phyloP scores from a whole-genome alignment of 192 early-diverging fungal genomes.

The Cladochytrium replicatum region DNA sequence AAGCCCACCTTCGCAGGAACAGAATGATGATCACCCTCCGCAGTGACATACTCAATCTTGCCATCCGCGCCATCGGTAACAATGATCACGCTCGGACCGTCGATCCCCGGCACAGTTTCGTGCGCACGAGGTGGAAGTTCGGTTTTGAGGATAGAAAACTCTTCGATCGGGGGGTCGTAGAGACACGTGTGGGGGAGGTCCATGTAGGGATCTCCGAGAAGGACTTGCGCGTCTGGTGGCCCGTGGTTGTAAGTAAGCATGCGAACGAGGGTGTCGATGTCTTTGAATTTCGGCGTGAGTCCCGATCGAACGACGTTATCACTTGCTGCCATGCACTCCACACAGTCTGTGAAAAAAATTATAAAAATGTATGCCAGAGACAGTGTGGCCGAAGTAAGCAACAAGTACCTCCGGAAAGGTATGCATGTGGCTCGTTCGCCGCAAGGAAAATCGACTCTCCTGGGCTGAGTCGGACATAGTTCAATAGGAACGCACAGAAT shows the following conservation, averaged over 20 bases:
- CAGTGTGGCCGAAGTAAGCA: neutral
- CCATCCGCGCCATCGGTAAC: conserved; percentile 67
- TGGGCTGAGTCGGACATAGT: conserved; percentile 67
- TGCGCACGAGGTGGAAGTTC: conserved; percentile 27
- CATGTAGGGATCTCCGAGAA: conserved; percentile 50
- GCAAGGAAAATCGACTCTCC: conserved; percentile 92
- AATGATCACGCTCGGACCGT: conserved; percentile 80
- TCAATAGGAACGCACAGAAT: conserved; percentile 82
- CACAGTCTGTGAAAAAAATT: conserved; percentile 56
- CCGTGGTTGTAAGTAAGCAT: conserved; percentile 90
- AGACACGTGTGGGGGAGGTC: conserved; percentile 40
- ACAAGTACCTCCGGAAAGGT: conserved; percentile 70
- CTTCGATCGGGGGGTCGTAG: conserved; percentile 95
- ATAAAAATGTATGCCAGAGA: conserved; percentile 12
- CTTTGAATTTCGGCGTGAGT: conserved; percentile 94
- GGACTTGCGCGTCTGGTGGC: conserved; percentile 67
- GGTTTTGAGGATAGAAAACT: conserved; percentile 78
- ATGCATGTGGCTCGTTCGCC: conserved; percentile 95
- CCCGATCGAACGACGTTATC: conserved; percentile 97
- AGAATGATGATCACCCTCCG: conserved; percentile 5
- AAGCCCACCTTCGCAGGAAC: conserved; percentile 46
- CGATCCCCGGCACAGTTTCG: conserved; percentile 48
- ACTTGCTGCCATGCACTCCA: conserved; percentile 97
- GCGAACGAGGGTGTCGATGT: conserved; percentile 76
- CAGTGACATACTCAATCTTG: neutral